Base-by-base conservation (phyloP, 306 rosid species). In the Leucaena leucocephala region DNA sequence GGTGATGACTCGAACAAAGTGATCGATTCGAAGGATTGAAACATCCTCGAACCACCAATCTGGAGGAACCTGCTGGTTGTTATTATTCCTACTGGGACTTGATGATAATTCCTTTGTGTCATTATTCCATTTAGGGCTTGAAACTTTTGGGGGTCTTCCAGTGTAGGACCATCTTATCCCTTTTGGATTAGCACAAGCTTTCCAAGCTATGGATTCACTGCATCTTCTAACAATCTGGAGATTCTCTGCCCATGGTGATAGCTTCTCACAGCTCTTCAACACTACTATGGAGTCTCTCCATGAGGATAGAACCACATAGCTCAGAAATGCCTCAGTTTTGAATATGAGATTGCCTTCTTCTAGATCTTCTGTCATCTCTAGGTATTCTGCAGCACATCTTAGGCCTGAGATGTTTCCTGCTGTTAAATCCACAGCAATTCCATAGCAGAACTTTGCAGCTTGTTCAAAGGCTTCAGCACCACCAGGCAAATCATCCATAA, bases 11-110 rank as follows among this genome's bases (percentile, higher is more conserved):
- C 97, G 87, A 40, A 96, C 93, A 87, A 89, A 96, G 70, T 96
- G 99, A 86, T 96, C 99, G 68, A 96, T 96, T 84, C 99, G 85
- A 5, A 96, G 90, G 72, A 96, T 90, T 2, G 98, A 90, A 72
- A 84, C 93, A 76, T 96, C 99, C 82, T 96, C 99, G 78, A 93
- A 96, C 99, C 99, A 96, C 99, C 99, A 96, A 85, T 96, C 98
- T 21, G 93, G 87, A 78, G 98, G 99, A 78, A 90, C 98, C 27
- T 79, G 87, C 77, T 89, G 97, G 67, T 80, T 27, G 27, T 27
- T 27, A 27, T 27, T 27, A 27, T 27, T 91, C 86, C 81, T 87
- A 77, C 92, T 82, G n/a, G 99, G 97, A 80, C 94, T 96, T 7
- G 94, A 85, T 6, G 94, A 85, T 27, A 27, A 27, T 61, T 96